Evolutionary conservation across 306 rosid genomes (phyloP), one percentile per base, ranked within the genome.

Genomic region (Ceratonia siliqua): DNA sequence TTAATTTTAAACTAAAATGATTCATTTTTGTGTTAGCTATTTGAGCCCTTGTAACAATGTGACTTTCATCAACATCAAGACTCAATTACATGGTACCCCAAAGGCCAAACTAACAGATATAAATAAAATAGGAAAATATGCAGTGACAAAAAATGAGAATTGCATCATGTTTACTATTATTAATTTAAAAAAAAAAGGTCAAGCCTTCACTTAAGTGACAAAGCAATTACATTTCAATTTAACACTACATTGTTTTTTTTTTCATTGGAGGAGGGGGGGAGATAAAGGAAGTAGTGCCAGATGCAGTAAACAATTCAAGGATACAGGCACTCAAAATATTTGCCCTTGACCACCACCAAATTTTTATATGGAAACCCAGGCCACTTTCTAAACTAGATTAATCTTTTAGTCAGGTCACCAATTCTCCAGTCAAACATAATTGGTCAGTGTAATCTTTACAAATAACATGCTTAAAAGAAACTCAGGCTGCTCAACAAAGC

Each of bases 101-200:
- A n/a, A n/a, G n/a, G n/a, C n/a, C n/a, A 59, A 18, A 52, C 57
- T 41, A 49, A 50, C 54, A 57, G 59, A 45, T 50, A 13, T 3
- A n/a, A 6, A 14, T n/a, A 59, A 59, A 59, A 52, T 39, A 39
- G 46, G 50, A 41, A 68, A 68, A n/a, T 17, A 74, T 27, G 28
- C 20, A 27, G 5, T 8, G 36, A 35, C 39, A 59, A 27, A 68
- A 22, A 6, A 17, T n/a, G 33, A 25, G 36, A 45, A 54, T 65
- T 50, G n/a, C 50, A 36, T 25, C 71, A 24, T 8, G 17, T 42
- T 3, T 68, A 18, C 17, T 3, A 11, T 10, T 15, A 18, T 25
- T 27, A n/a, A 41, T 11, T 9, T 49, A 15, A 8, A 28, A n/a
- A 4, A 30, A 32, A 68, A 30, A 45, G 10, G 52, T 20, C 69